A percentile compares a stretch with the other conserved stretches of the same genome.
Evolutionary conservation across 192 early-diverging fungal species (phyloP).

Genomic region (Cladochytrium replicatum): DNA sequence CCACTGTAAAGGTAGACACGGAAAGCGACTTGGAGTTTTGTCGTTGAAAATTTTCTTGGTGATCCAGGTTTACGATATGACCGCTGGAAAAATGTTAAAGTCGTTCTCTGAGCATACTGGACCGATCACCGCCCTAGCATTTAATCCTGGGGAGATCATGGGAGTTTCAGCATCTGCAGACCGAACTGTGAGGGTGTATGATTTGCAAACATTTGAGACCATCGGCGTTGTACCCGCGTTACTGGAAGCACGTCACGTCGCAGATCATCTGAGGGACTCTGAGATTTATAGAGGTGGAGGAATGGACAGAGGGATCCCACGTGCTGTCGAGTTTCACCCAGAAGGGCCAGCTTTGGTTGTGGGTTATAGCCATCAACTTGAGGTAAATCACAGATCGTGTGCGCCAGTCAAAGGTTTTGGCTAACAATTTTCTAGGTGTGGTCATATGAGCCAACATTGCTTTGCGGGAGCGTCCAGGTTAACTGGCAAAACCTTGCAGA

Average conservation of each 20-base stretch:
- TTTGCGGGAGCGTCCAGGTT: constrained; percentile 20
- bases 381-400: constrained; percentile 16
- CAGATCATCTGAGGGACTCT: neutral
- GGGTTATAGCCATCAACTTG: constrained; percentile 26
- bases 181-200: constrained; percentile 38
- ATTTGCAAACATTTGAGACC: constrained; percentile 42
- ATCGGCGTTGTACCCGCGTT: constrained; percentile 13
- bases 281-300: neutral
- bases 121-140: constrained; percentile 31
- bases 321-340: constrained; percentile 30
- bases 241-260: neutral
- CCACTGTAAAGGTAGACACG: constrained; percentile 32
- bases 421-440: constrained; percentile 23
- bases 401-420: constrained; percentile 2
- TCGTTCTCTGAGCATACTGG: constrained; percentile 28
- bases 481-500: constrained; percentile 38
- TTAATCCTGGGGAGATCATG: constrained; percentile 50
- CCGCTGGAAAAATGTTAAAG: constrained; percentile 39
- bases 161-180: constrained; percentile 32
- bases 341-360: constrained; percentile 34
- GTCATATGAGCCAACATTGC: constrained; percentile 36
- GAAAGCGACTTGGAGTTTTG: neutral
- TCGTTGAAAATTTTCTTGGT: neutral
- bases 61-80: constrained; percentile 48
- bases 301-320: neutral